Base-by-base conservation (phyloP, 2,329 filamentous ascomycete genomes). In the Colletotrichum sp. region DNA sequence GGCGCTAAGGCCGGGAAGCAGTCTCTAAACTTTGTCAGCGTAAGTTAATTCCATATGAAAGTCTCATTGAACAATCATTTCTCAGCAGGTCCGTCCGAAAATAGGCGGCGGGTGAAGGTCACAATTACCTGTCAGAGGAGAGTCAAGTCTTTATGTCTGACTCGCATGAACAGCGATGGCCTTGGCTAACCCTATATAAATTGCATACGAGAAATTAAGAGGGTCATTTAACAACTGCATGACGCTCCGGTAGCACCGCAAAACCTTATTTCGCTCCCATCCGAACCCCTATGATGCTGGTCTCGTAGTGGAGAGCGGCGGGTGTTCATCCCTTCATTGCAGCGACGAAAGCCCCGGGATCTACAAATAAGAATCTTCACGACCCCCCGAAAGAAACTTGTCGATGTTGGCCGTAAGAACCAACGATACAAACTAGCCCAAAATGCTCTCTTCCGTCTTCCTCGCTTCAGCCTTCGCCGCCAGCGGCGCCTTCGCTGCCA, bases 131-230 rank as follows among this genome's bases (percentile, higher is more conserved):
- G 44, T 8, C 6, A 24, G 5, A 63, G 26, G 59, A n/a, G 10
- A 2, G 6, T 30, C 5, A 63, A n/a, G 28, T 63, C 16, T n/a
- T 36, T 10, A 32, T 30, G 16, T 28, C 71, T 73, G 65, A 70
- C 66, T 73, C 66, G 30, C 52, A n/a, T 13, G 28, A 18, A 21
- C 15, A 21, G n/a, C 21, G 55, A 44, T 26, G 34, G 26, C 18
- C 63, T 55, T 52, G 55, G n/a, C 21, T 21, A 69, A 73, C 71
- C 62, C 28, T 69, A 73, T 69, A 63, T 69, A 73, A 9, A 69
- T 73, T 69, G 28, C 34, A 60, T 36, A 63, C 55, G 36, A 60
- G 60, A 64, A 49, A 72, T 44, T 21, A 30, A 55, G 57, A 52
- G 44, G 44, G 44, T 52, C 44, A 52, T 52, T 52, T 21, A 21